Evolutionary conservation across 2,329 filamentous ascomycete species (phyloP).

Genomic region (Diaporthe nobilis): DNA sequence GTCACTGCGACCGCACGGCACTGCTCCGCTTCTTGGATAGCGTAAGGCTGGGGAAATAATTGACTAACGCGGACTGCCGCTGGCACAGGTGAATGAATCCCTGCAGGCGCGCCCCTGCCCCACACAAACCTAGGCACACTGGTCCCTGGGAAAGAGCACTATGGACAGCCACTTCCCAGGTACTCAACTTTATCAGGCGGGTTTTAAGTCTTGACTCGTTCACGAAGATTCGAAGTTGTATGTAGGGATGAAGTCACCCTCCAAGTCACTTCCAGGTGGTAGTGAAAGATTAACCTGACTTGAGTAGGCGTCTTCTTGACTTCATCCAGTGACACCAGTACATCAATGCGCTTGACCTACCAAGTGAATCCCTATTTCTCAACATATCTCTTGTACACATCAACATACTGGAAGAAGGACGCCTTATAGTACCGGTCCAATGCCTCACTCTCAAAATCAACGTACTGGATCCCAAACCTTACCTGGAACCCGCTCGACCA

Average conservation of each 20-base stretch:
- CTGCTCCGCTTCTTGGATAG: conserved; percentile 3
- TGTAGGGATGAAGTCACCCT: not conserved
- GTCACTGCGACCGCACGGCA: conserved; percentile 1
- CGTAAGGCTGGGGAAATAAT: not conserved
- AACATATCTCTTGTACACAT: conserved; percentile 32
- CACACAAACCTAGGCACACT: no score
- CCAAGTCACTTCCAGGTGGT: not conserved
- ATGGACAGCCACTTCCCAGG: not conserved
- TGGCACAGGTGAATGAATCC: not conserved
- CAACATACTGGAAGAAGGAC: conserved; percentile 36
- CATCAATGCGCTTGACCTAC: not conserved
- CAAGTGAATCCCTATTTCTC: not conserved
- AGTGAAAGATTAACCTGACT: not conserved
- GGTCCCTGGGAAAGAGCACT: not conserved
- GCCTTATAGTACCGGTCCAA: conserved; percentile 37
- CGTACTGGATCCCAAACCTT: conserved; percentile 33
- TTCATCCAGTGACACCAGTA: not conserved
- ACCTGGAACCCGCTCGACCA: conserved; percentile 31
- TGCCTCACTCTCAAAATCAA: conserved; percentile 32
- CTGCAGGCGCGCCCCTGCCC: not conserved
- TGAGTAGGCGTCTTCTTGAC: not conserved
- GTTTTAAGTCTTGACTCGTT: no score
- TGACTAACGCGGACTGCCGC: not conserved
- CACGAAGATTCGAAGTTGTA: not conserved
- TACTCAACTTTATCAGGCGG: not conserved